Conservation (phyloP, 2,329 filamentous ascomycete species). For the Xylariaceae sp. region DNA sequence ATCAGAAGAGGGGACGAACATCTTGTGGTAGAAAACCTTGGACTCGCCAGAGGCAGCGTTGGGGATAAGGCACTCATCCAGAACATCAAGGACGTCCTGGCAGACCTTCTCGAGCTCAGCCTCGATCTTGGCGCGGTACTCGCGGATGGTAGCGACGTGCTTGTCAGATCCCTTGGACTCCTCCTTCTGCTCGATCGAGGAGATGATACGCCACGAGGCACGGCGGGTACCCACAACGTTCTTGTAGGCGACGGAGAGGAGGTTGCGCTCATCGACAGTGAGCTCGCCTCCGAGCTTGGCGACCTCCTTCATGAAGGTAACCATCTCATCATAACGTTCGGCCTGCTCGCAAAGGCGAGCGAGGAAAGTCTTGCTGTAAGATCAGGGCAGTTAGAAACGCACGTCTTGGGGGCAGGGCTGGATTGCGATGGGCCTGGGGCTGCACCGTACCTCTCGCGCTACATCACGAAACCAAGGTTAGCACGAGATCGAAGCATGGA, state of each 20-base stretch:
- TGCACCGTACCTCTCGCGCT: constrained; percentile 64
- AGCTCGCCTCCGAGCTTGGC: constrained; percentile 80
- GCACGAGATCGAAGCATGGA: constrained; percentile 19
- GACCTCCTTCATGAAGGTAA: constrained; percentile 99
- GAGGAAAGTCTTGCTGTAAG: constrained; percentile 93
- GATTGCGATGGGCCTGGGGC: constrained; percentile 11
- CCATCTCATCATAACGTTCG: constrained; percentile 99
- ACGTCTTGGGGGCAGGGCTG: background rate
- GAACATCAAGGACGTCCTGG: constrained; percentile 93
- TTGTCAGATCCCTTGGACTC: constrained; percentile 97
- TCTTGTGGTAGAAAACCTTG: constrained; percentile 99
- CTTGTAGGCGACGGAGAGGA: constrained; percentile 99
- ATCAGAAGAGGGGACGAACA: constrained; percentile 56
- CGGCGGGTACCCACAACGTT: constrained; percentile 97
- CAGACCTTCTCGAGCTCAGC: constrained; percentile 95
- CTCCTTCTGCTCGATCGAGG: constrained; percentile 99
- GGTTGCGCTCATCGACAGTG: constrained; percentile 95
- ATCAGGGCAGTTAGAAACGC: constrained; percentile 19
- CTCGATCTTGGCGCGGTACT: constrained; percentile 99
- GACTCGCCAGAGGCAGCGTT: constrained; percentile 95
- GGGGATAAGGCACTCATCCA: constrained; percentile 89
- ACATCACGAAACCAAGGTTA: constrained; percentile 32
- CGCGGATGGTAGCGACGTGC: constrained; percentile 89
- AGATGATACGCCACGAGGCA: constrained; percentile 99
- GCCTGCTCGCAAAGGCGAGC: constrained; percentile 99